A percentile compares a stretch with the other conserved stretches of the same genome.
Conservation (phyloP, 2,329 filamentous ascomycete genomes). For the Ascochyta rabiei region DNA sequence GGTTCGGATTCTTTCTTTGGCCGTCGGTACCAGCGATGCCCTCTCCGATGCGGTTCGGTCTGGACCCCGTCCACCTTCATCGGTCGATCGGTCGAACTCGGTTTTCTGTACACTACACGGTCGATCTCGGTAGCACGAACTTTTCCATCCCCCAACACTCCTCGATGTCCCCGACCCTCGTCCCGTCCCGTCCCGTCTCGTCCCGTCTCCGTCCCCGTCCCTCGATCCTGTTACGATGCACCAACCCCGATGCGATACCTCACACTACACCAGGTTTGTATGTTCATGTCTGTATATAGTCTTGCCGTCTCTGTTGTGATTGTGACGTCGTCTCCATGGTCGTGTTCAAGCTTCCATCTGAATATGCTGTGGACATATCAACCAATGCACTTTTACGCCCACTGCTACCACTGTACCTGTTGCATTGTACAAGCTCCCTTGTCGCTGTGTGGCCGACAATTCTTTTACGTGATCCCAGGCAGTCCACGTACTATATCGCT, state of each 20-base stretch:
- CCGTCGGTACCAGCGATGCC: constrained; percentile 45
- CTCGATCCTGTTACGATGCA: constrained; percentile 1
- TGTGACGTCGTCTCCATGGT: neutral
- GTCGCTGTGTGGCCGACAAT: too few relatives aligned
- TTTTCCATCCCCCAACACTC: constrained; percentile 24
- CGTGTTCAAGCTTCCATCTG: neutral
- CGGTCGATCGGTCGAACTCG: constrained; percentile 42
- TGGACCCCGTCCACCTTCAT: constrained; percentile 28
- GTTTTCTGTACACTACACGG: constrained; percentile 47
- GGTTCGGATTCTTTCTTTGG: constrained; percentile 40
- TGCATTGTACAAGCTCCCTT: too few relatives aligned
- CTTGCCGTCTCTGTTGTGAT: constrained; percentile 1
- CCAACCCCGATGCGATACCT: constrained; percentile 7
- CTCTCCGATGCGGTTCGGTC: constrained; percentile 41
- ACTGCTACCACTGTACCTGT: too few relatives aligned
- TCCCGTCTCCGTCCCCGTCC: constrained; percentile 6
- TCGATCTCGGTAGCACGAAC: constrained; percentile 42
- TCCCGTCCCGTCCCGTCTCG: constrained; percentile 12
- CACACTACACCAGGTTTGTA: constrained; percentile 16
- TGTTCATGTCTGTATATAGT: constrained; percentile 13
- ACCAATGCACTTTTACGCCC: neutral
- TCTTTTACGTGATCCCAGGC: too few relatives aligned
- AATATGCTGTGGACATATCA: neutral
- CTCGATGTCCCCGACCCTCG: constrained; percentile 21
- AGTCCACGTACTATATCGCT: too few relatives aligned